Base-by-base conservation (phyloP, 192 early-diverging fungal genomes). In the Chytriomyces sp. region DNA sequence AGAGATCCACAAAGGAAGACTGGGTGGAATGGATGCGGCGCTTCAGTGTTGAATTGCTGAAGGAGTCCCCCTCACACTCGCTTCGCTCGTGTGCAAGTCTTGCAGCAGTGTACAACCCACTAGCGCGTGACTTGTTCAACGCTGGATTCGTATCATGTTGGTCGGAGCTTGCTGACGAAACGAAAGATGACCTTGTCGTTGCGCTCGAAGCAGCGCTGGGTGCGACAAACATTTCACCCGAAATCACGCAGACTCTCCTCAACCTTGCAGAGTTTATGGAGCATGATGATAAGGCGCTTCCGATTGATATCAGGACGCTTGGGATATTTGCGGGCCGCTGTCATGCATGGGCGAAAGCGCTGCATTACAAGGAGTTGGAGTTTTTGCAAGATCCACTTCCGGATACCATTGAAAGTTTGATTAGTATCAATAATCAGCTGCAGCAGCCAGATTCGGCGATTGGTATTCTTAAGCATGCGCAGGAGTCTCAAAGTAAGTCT, bases 241-340 rank as follows among this genome's bases (percentile, higher is more conserved):
- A 99, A 73, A 94, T 98, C 50, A 85, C 95, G 77, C 94, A 96
- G 77, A 92, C 90, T 0, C 85, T 99, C 23, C 87, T 99, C 47
- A 96, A 97, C 64, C 88, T 99, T 45, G 96, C 97, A 6, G 97
- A 97, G 80, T 97, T 95, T 68, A 99, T 99, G 97, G 97, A 99
- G 85, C 95, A 96, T 69, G 95, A 99, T 77, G 94, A 97, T 78
- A 96, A 96, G 76, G 89, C 95, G 7, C 84, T 97, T 9, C 95
- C 96, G 0, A 98, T 98, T 72, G 95, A 97, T 67, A 94, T 97
- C 61, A 86, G 92, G 35, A 93, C 92, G 5, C 84, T 99, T 24
- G 96, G 94, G 11, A 84, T 88, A 28, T 98, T 94, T 74, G 97
- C 97, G 5, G 87, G 91, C 67, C 93, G 93, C 68, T 98, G 95